A percentile compares a stretch with the other conserved stretches of the same genome.
These are phyloP conservation scores for Porphyra umbilicalis DNA, from an alignment of 31 red algal genomes.

Conservation along the genomic window DNA sequence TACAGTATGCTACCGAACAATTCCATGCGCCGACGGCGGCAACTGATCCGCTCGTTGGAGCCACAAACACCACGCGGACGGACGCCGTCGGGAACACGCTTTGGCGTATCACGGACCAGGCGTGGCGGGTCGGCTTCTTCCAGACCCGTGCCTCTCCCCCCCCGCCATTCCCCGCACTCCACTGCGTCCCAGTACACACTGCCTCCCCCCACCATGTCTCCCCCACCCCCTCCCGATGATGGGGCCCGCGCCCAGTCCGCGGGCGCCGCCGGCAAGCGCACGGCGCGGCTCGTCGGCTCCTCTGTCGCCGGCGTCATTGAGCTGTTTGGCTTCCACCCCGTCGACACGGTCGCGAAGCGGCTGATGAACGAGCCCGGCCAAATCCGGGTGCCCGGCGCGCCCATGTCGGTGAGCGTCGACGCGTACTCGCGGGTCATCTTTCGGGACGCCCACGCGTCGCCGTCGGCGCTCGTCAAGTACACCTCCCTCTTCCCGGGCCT, in stretches of 20 bases:
- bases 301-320: slow-evolving; percentile 63
- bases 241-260: background rate
- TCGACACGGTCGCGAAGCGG: slow-evolving; percentile 72
- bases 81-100: too few relatives aligned
- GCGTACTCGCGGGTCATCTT: slow-evolving; percentile 54
- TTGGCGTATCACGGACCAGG: too few relatives aligned
- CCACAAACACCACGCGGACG: too few relatives aligned
- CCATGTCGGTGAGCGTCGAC: slow-evolving; percentile 21
- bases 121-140: too few relatives aligned
- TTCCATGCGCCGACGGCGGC: too few relatives aligned
- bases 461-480: slow-evolving; percentile 18
- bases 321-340: slow-evolving; percentile 63
- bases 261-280: slow-evolving; percentile 16
- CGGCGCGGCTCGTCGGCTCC: slow-evolving; percentile 40
- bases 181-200: too few relatives aligned
- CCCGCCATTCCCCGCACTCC: too few relatives aligned
- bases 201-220: background rate
- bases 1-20: too few relatives aligned
- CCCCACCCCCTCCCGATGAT: background rate
- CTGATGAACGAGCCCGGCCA: slow-evolving; percentile 40
- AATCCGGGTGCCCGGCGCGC: slow-evolving; percentile 25
- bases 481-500: slow-evolving; percentile 60
- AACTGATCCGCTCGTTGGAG: too few relatives aligned
- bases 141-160: too few relatives aligned
- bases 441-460: slow-evolving; percentile 30